Evolutionary conservation across 768 basidiomycete species (phyloP).

Genomic region (Dentipellis sp.): DNA sequence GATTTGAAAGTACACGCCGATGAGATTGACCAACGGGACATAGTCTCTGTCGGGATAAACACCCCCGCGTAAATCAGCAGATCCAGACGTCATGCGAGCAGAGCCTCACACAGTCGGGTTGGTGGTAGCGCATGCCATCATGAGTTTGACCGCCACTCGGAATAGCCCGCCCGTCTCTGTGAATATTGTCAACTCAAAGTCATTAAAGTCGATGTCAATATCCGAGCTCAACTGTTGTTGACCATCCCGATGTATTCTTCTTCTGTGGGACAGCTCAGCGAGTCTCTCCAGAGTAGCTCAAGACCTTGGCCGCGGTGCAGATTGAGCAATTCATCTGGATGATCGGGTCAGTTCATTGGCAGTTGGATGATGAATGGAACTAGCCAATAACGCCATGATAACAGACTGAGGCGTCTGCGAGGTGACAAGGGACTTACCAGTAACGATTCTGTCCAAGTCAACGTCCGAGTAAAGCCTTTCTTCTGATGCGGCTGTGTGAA

Average conservation of each 20-base stretch:
- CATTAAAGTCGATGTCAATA: neutral
- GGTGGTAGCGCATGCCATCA: constrained; percentile 83
- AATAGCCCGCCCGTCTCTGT: constrained; percentile 93
- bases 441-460: constrained; percentile 65
- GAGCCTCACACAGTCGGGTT: constrained; percentile 46
- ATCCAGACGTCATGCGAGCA: neutral
- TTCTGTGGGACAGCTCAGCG: constrained; percentile 84
- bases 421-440: constrained; percentile 32
- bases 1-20: constrained; percentile 94
- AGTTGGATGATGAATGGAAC: neutral
- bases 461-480: constrained; percentile 22
- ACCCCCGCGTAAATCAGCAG: neutral
- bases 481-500: neutral
- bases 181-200: neutral
- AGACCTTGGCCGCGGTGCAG: constrained; percentile 93
- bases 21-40: constrained; percentile 85
- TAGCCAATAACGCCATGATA: neutral
- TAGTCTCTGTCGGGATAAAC: constrained; percentile 53
- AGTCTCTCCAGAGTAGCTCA: constrained; percentile 92
- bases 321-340: constrained; percentile 19
- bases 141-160: constrained; percentile 85
- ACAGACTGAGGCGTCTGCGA: neutral
- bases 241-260: constrained; percentile 96
- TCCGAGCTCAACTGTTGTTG: constrained; percentile 68
- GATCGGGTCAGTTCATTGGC: no score